These are phyloP conservation scores for Phytophthora podocarpi DNA, from an alignment of 352 stramenopile species.

Conservation along the genomic window DNA sequence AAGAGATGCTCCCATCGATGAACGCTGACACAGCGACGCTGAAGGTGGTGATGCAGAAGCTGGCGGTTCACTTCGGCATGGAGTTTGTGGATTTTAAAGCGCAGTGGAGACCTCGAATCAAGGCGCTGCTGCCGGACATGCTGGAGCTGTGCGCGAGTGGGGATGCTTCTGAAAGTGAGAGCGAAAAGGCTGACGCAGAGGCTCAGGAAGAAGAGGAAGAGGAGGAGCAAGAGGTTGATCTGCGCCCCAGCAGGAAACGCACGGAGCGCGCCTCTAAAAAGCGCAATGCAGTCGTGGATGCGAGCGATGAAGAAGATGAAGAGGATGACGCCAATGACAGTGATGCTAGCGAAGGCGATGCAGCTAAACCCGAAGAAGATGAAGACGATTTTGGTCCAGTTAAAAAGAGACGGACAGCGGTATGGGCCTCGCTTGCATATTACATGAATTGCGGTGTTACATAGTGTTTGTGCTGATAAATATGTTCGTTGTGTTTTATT, in stretches of 20 bases:
- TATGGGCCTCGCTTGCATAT: constrained; percentile 13
- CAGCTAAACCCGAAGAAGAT: constrained; percentile 26
- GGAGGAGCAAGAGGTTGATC: constrained; percentile 34
- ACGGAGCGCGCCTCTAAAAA: constrained; percentile 23
- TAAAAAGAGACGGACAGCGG: constrained; percentile 31
- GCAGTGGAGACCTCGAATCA: constrained; percentile 53
- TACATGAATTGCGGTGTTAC: background rate
- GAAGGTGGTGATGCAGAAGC: constrained; percentile 48
- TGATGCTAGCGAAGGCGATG: constrained; percentile 37
- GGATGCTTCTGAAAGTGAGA: constrained; percentile 14
- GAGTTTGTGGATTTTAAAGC: constrained; percentile 46
- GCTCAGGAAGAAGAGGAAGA: constrained; percentile 23
- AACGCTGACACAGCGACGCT: constrained; percentile 57
- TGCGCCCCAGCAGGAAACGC: constrained; percentile 33
- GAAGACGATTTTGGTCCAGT: constrained; percentile 19
- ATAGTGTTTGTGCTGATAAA: background rate
- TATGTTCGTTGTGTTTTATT: background rate
- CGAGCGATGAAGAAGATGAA: constrained; percentile 48
- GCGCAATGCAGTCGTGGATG: constrained; percentile 46
- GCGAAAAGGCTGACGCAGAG: constrained; percentile 8
- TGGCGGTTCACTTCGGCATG: constrained; percentile 59
- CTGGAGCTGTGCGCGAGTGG: constrained; percentile 39
- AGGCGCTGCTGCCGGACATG: constrained; percentile 53
- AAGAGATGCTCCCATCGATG: constrained; percentile 61
- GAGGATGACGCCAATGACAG: constrained; percentile 29